Evolutionary conservation across 1,139 yeast species (phyloP), one percentile per base, ranked within the genome.

Genomic region (Lodderomyces beijingensis): DNA sequence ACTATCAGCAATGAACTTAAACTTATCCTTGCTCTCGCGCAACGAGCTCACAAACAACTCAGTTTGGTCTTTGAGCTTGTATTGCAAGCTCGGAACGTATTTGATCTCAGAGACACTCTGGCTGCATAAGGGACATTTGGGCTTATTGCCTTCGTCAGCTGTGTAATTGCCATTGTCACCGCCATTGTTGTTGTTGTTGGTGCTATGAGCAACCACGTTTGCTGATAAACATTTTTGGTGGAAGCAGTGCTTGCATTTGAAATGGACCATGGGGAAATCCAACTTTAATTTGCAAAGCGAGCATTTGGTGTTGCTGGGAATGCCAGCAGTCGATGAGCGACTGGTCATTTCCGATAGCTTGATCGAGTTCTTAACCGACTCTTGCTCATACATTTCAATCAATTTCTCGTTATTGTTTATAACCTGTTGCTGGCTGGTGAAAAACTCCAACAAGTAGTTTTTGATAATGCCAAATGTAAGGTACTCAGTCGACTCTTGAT

Each of bases 201-300:
- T 11, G 10, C 23, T 17, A 5, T 17, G 24, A 35, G 55, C 49
- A 35, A 62, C 49, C 20, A 55, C 45, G 38, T 53, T 57, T 30
- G 78, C 79, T 32, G 70, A 68, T 15, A 91, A 57, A 49, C 98
- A 93, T 33, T 85, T 66, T 45, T 83, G 87, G 52, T 91, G 98
- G 50, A 77, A 88, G 3, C 94, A 79, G 49, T 91, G 98, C 34
- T 74, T 74, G 59, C 98, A 91, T 40, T 79, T 77, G 62, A 89
- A 93, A 49, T 86, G 95, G 1, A 85, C 74, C 6, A 82, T 73
- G 0, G 97, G 97, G 34, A 81, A 69, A 39, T 87, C 95, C 20
- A 91, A 60, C 16, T 76, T 69, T 33, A 74, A 65, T 11, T 75
- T 66, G 52, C 98, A 93, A 5, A 79, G 70, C 13, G 79, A 65